Evolutionary conservation across 257 asterid genomes (phyloP), one percentile per base, ranked within the genome.

Genomic region (Thymus mandschuricus): DNA sequence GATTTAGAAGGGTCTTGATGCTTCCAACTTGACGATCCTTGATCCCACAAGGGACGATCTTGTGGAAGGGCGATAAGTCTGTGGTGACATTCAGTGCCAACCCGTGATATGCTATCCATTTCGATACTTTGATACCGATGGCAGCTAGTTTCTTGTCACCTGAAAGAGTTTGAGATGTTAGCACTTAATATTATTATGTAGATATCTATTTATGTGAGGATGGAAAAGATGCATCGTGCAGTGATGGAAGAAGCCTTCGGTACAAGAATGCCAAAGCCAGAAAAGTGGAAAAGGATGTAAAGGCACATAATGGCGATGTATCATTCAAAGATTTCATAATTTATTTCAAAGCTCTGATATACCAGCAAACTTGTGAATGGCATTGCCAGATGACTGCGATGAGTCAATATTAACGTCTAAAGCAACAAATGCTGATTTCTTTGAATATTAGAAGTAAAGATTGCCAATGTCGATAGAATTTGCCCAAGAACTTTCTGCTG

Each of bases 21-120:
- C 89, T 86, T 70, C 95, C 99, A 58, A 94, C 97, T 79, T 52
- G 81, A 35, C 88, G 95, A 83, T 85, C 92, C 45, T 63, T 81
- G 66, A 94, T 91, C 62, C 99, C 99, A 70, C 98, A 94, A 0
- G 97, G 98, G 62, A 88, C 84, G 30, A 88, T 92, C 75, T 29
- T 84, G 48, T 78, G 75, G 76, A 92, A 92, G 38, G 96, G 87
- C 8, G 80, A 43, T 55, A 84, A 27, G 76, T 92, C 87, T 21
- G 96, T 88, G 73, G 88, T 81, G 80, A 92, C 92, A 69, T 92
- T 92, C 77, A 92, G 83, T 21, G 96, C 94, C 79, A 94, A 59
- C 30, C 98, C 97, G 75, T 91, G 99, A 80, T 75, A 88, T 5
- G 98, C 70, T 66, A 91, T 84, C 95, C 99, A 91, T 46, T 75